Conservation (phyloP, 106 monocot genomes). For the Xerophyta viscosa region DNA sequence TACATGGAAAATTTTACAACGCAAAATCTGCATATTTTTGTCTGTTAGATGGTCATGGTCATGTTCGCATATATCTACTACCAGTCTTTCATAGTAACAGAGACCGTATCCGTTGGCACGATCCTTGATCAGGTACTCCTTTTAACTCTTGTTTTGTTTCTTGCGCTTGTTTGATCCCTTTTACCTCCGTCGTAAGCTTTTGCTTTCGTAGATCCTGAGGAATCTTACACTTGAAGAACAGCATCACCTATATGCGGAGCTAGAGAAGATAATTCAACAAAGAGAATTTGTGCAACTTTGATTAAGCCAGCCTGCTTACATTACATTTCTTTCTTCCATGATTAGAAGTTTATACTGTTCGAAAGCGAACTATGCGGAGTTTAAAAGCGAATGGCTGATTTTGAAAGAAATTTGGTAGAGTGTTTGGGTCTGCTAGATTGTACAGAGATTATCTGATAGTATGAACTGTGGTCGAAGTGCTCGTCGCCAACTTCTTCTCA, state of each 20-base stretch:
- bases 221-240: constrained; percentile 25
- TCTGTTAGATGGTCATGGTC: constrained; percentile 37
- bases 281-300: not conserved
- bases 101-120: constrained; percentile 20
- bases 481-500: too few species aligned
- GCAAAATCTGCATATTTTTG: too few species aligned
- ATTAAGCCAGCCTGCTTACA: too few species aligned
- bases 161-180: not conserved
- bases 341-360: too few species aligned
- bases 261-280: constrained; percentile 13
- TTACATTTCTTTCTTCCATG: too few species aligned
- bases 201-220: constrained; percentile 12
- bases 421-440: too few species aligned
- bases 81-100: constrained; percentile 23
- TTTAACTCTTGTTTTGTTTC: not conserved
- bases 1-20: too few species aligned
- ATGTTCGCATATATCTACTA: constrained; percentile 38
- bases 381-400: too few species aligned
- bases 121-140: constrained; percentile 32
- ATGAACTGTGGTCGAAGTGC: too few species aligned
- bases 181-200: not conserved
- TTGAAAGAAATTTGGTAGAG: too few species aligned
- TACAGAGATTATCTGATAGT: too few species aligned
- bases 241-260: constrained; percentile 8
- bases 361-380: too few species aligned